phyloP scores from a whole-genome alignment of 495 filamentous ascomycete species.

The Collariella sp. region DNA sequence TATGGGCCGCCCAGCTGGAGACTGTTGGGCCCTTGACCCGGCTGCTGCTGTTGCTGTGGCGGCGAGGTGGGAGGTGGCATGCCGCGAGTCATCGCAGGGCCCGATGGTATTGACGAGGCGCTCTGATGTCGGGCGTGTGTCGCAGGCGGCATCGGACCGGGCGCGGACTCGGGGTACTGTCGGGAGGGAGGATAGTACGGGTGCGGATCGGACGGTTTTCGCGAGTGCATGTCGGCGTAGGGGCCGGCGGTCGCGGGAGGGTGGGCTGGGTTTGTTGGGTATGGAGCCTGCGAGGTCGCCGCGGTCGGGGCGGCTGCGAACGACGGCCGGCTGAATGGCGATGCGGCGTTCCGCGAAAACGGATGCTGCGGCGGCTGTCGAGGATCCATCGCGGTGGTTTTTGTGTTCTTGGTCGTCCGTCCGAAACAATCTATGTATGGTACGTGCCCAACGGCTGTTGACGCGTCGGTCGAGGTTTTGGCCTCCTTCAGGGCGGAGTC shows the following conservation, averaged over 20 bases:
- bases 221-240: constrained; percentile 42
- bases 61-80: constrained; percentile 48
- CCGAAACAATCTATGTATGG: constrained; percentile 17
- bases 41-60: constrained; percentile 34
- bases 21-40: constrained; percentile 30
- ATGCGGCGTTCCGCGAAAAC: constrained; percentile 32
- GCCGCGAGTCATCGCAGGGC: constrained; percentile 35
- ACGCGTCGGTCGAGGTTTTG: background rate
- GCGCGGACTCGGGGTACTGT: constrained; percentile 40
- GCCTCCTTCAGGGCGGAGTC: background rate
- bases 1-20: constrained; percentile 39
- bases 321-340: constrained; percentile 28
- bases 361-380: constrained; percentile 36
- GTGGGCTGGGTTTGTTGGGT: constrained; percentile 21
- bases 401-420: too few relatives aligned
- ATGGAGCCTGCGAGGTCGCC: constrained; percentile 23
- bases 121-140: constrained; percentile 47
- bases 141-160: constrained; percentile 35
- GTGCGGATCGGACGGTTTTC: constrained; percentile 41
- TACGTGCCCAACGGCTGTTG: constrained; percentile 1
- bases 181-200: constrained; percentile 37
- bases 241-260: constrained; percentile 19
- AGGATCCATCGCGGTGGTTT: constrained; percentile 30
- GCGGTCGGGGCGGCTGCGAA: constrained; percentile 23
- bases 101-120: constrained; percentile 42